Conservation (phyloP, 1,139 yeast genomes). For the Kurtzmaniella quercitrusa region DNA sequence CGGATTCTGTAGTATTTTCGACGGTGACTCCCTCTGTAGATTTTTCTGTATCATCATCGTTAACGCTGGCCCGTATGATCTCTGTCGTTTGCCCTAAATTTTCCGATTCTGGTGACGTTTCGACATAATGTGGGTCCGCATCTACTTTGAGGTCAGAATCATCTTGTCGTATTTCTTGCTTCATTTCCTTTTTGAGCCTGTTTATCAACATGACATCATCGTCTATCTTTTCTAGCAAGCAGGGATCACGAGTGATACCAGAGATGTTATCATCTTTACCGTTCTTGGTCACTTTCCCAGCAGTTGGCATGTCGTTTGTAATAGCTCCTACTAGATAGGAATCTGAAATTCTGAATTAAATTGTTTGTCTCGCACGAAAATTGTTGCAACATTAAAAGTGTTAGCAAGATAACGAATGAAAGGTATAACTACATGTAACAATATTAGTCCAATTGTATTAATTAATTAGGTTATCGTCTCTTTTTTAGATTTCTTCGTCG, state of each 20-base stretch:
- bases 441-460: no score
- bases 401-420: no score
- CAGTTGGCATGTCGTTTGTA: neutral
- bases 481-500: neutral
- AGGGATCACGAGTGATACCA: conserved; percentile 11
- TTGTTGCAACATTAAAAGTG: no score
- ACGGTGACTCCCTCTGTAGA: conserved; percentile 8
- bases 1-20: conserved; percentile 3
- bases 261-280: neutral
- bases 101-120: neutral
- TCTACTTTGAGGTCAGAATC: no score
- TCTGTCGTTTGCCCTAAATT: no score
- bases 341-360: neutral
- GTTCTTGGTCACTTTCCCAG: neutral
- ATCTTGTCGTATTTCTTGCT: conserved; percentile 2
- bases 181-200: conserved; percentile 19
- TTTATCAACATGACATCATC: conserved; percentile 32
- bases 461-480: neutral
- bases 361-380: neutral
- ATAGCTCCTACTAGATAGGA: neutral
- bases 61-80: no score
- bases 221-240: conserved; percentile 31
- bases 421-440: neutral
- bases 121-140: conserved; percentile 1
- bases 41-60: neutral